These are phyloP conservation scores for Boletellus emodensis DNA, from an alignment of 768 basidiomycete genomes.

Conservation along the genomic window DNA sequence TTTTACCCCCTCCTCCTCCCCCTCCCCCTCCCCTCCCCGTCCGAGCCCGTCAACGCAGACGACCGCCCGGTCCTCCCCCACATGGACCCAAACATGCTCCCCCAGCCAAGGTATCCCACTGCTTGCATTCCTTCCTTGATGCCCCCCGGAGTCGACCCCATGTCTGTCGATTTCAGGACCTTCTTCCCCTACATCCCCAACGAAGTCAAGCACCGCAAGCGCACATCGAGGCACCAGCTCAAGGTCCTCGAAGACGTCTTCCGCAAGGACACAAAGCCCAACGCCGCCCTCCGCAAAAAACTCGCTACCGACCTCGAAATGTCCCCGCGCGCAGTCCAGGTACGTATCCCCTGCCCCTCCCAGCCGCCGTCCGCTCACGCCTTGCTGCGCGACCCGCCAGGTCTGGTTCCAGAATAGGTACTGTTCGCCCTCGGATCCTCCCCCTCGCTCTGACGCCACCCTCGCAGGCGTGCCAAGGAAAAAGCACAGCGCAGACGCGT, in stretches of 20 bases:
- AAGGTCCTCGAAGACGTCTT: constrained; percentile 87
- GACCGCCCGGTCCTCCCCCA: constrained; percentile 11
- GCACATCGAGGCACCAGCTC: constrained; percentile 86
- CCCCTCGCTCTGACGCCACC: constrained; percentile 9
- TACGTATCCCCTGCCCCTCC: constrained; percentile 34
- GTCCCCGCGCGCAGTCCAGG: constrained; percentile 94
- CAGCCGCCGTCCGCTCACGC: constrained; percentile 18
- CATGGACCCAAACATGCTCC: constrained; percentile 25
- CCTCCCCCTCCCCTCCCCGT: constrained; percentile 5
- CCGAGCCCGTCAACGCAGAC: constrained; percentile 12
- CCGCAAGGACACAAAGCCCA: constrained; percentile 87
- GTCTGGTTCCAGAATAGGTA: constrained; percentile 92
- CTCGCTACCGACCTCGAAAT: constrained; percentile 83
- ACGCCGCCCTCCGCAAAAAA: constrained; percentile 70
- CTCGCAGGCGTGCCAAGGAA: constrained; percentile 73
- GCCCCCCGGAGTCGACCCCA: constrained; percentile 56
- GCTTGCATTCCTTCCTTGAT: constrained; percentile 46
- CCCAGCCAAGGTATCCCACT: constrained; percentile 30
- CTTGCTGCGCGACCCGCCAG: constrained; percentile 36
- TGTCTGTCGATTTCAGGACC: constrained; percentile 70
- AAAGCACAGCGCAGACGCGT: constrained; percentile 62
- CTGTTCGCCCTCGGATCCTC: constrained; percentile 10
- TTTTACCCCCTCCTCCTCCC: no score
- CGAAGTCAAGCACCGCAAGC: constrained; percentile 90
- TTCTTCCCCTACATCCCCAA: constrained; percentile 88